A percentile compares a stretch with the other conserved stretches of the same genome.
Evolutionary conservation across 2,329 filamentous ascomycete species (phyloP).

Genomic region (Clonostachys byssicola): DNA sequence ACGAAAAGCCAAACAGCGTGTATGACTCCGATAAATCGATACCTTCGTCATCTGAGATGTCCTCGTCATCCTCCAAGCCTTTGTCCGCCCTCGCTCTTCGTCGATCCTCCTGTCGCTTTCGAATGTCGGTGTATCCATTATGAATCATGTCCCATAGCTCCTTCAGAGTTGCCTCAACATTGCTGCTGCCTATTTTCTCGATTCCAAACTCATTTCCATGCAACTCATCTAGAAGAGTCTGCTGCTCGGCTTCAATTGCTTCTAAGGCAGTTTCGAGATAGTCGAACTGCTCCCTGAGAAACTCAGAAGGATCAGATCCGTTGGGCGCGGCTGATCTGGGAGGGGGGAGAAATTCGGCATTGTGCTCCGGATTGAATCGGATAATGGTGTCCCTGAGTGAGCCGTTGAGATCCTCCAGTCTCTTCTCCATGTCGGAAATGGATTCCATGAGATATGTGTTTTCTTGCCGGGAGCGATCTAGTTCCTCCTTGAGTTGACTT

Average conservation of each 20-base stretch:
- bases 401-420: constrained; percentile 63
- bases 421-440: constrained; percentile 59
- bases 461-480: constrained; percentile 39
- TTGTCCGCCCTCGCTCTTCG: constrained; percentile 49
- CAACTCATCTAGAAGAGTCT: constrained; percentile 20
- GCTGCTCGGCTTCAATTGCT: constrained; percentile 54
- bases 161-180: constrained; percentile 32
- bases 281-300: constrained; percentile 56
- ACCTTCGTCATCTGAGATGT: constrained; percentile 59
- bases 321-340: constrained; percentile 21
- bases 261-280: constrained; percentile 66
- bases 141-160: constrained; percentile 55
- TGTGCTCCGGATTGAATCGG: constrained; percentile 53
- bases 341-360: constrained; percentile 37
- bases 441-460: constrained; percentile 35
- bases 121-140: constrained; percentile 45
- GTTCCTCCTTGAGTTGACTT: constrained; percentile 42
- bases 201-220: background rate
- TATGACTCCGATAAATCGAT: constrained; percentile 57
- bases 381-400: constrained; percentile 65
- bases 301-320: constrained; percentile 35
- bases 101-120: constrained; percentile 48
- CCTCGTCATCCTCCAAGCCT: constrained; percentile 53
- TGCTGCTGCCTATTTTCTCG: background rate
- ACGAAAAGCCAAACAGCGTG: constrained; percentile 70